Evolutionary conservation across 2,329 filamentous ascomycete species (phyloP), one percentile per base, ranked within the genome.

Genomic region (Exophiala viscosa): DNA sequence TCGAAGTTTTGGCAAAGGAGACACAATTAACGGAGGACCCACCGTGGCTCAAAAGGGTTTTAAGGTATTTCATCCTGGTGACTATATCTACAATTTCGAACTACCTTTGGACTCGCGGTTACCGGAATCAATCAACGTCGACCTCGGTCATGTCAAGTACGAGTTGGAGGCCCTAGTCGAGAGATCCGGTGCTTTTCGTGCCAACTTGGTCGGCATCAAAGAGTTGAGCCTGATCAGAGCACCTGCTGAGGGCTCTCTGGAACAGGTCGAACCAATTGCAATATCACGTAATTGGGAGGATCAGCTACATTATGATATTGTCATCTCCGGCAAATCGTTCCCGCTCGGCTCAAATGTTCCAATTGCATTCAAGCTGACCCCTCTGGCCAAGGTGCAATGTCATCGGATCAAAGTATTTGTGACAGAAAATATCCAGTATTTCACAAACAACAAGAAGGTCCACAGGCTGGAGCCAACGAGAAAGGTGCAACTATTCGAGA

Each of bases 271-370:
- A 66, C 91, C 91, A 2, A 96, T 96, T 63, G 92, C 90, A 9
- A 96, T 96, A 65, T 92, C 88, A 59, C 80, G 91, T 15, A 90
- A 89, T 57, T 96, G 91, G 91, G 91, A 96, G 67, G 90, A 96
- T 62, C 91, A 96, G 65, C 76, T 96, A 31, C 90, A 95, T 65
- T 96, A 96, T 71, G 91, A 96, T 64, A 96, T 96, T 62, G 86
- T 96, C 67, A 95, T 96, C 49, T 96, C 90, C 1, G 91, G 91
- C 49, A 96, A 96, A 76, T 95, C 90, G 0, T 96, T 96, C 55
- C 89, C 91, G 0, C 81, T 96, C 15, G 91, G 91, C 13, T 82
- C 87, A 35, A 88, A 88, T 63, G 89, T 96, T 13, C 91, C 91
- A 1, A 93, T 96, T 54, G 90, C 90, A 1, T 95, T 96, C 76